A percentile compares a stretch with the other conserved stretches of the same genome.
phyloP scores from a whole-genome alignment of 768 basidiomycete genomes.

The Lentinula aciculospora region DNA sequence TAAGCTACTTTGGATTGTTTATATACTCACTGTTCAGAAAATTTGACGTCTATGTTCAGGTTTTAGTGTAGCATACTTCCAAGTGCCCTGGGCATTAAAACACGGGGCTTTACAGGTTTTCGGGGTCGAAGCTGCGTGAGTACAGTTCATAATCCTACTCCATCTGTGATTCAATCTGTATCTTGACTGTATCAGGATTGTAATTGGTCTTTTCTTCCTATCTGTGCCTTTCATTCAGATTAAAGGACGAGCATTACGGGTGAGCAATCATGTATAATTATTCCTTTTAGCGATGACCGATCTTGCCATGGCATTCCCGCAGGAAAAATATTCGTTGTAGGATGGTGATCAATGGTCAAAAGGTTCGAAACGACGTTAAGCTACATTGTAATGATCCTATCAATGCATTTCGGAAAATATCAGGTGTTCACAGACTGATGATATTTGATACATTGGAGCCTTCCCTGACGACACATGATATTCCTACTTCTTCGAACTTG shows the following conservation, averaged over 20 bases:
- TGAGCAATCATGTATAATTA: slow-evolving; percentile 22
- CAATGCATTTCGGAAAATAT: too few relatives aligned
- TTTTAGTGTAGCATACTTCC: slow-evolving; percentile 62
- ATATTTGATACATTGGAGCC: too few relatives aligned
- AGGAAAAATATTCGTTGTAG: slow-evolving; percentile 8
- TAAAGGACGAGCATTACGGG: slow-evolving; percentile 41
- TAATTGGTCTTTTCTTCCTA: slow-evolving; percentile 43
- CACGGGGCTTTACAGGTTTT: slow-evolving; percentile 58
- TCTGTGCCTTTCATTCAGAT: slow-evolving; percentile 46
- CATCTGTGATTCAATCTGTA: neutral
- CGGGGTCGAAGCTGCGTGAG: slow-evolving; percentile 58
- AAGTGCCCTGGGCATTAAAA: slow-evolving; percentile 58
- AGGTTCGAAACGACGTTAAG: neutral
- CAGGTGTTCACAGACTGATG: too few relatives aligned
- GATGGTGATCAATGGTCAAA: neutral
- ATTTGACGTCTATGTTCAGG: slow-evolving; percentile 20
- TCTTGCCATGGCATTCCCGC: too few relatives aligned
- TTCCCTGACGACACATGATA: too few relatives aligned
- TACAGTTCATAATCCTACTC: slow-evolving; percentile 8
- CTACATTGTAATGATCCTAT: neutral
- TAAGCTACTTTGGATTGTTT: slow-evolving; percentile 11
- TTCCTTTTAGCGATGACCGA: too few relatives aligned
- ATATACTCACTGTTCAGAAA: too few relatives aligned
- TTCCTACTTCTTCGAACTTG: neutral
- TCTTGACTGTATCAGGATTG: slow-evolving; percentile 29